A percentile compares a stretch with the other conserved stretches of the same genome.
These are phyloP conservation scores for Hyphopichia homilentoma DNA, from an alignment of 805 yeast species.

Conservation along the genomic window DNA sequence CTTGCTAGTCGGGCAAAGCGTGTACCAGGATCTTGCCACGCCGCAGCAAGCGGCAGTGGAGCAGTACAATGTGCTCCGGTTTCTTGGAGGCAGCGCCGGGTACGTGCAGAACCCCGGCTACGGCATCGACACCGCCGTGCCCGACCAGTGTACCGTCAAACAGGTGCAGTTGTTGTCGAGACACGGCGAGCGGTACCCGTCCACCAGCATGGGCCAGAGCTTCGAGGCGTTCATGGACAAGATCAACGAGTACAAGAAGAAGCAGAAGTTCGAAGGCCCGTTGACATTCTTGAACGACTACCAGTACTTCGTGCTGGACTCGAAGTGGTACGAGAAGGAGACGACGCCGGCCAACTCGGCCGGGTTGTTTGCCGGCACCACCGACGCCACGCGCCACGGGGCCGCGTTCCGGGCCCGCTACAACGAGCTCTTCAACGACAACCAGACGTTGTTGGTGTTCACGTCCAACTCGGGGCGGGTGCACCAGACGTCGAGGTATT, in stretches of 20 bases:
- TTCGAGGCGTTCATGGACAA: conserved; percentile 24
- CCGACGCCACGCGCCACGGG: conserved; percentile 49
- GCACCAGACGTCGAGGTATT: conserved; percentile 50
- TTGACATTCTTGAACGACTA: conserved; percentile 52
- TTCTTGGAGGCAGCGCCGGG: conserved; percentile 56
- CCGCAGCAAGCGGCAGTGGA: conserved; percentile 40
- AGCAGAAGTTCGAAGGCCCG: conserved; percentile 41
- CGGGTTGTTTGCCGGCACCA: conserved; percentile 50
- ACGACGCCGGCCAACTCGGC: conserved; percentile 42
- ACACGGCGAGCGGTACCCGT: conserved; percentile 71
- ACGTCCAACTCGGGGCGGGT: conserved; percentile 54
- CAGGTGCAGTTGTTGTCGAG: conserved; percentile 72
- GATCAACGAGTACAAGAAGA: conserved; percentile 20
- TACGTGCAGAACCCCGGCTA: conserved; percentile 48
- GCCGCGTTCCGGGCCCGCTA: conserved; percentile 46
- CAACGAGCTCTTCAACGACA: conserved; percentile 38
- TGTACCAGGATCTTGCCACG: conserved; percentile 29
- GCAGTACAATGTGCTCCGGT: conserved; percentile 47
- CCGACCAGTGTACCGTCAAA: conserved; percentile 49
- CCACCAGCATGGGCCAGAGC: conserved; percentile 23
- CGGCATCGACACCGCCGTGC: conserved; percentile 48
- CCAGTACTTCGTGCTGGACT: conserved; percentile 42
- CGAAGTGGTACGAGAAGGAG: conserved; percentile 45
- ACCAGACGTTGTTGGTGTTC: conserved; percentile 45
- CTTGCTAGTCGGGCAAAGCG: conserved; percentile 22